phyloP scores from a whole-genome alignment of 2,329 filamentous ascomycete genomes.

The Chaetomiaceae sp. region DNA sequence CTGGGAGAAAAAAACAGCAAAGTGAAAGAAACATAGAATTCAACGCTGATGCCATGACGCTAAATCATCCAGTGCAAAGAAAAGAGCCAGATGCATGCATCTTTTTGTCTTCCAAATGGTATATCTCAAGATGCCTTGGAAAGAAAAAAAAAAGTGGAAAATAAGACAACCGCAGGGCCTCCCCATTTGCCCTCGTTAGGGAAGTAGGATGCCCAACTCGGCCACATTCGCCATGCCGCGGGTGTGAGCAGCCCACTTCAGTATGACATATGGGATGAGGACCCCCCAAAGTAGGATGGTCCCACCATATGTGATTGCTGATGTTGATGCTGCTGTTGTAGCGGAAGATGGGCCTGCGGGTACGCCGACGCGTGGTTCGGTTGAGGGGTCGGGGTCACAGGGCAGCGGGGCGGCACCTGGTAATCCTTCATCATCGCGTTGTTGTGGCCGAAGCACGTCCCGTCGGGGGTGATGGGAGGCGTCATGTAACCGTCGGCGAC shows the following conservation, averaged over 20 bases:
- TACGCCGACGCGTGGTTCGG: slow-evolving; percentile 30
- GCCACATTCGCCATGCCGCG: no score
- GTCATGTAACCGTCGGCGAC: slow-evolving; percentile 73
- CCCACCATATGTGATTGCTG: slow-evolving; percentile 41
- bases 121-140: slow-evolving; percentile 28
- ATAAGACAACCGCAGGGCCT: slow-evolving; percentile 12
- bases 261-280: slow-evolving; percentile 24
- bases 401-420: slow-evolving; percentile 48
- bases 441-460: slow-evolving; percentile 46
- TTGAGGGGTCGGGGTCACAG: slow-evolving; percentile 56
- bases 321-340: slow-evolving; percentile 27
- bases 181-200: background rate
- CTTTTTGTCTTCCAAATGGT: slow-evolving; percentile 38
- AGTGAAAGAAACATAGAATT: slow-evolving; percentile 31
- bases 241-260: no score
- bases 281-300: slow-evolving; percentile 39
- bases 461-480: slow-evolving; percentile 78
- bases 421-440: slow-evolving; percentile 42
- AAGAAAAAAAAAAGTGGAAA: slow-evolving; percentile 21
- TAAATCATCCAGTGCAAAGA: slow-evolving; percentile 30
- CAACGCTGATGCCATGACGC: slow-evolving; percentile 45
- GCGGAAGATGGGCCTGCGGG: slow-evolving; percentile 27
- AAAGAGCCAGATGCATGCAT: slow-evolving; percentile 39
- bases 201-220: no score
- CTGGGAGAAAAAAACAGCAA: slow-evolving; percentile 22